Percentiles rank a stretch among this genome's conserved stretches.
Conservation (phyloP, 768 basidiomycete genomes). For the Lactarius pseudohatsudake region DNA sequence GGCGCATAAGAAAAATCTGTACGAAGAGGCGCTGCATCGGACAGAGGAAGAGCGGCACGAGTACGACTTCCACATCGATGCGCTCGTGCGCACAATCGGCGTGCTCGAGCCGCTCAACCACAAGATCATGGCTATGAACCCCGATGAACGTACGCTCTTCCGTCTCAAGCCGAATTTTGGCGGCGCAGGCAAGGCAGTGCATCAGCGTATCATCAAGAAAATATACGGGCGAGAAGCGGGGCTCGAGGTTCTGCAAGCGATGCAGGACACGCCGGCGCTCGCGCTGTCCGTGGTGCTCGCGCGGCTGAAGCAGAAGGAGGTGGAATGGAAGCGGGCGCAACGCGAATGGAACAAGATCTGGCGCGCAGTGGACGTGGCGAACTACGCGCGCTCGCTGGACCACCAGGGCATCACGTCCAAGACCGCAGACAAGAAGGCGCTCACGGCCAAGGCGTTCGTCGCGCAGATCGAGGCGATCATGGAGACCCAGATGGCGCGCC, state of each 20-base stretch:
- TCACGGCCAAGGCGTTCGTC: conserved; percentile 72
- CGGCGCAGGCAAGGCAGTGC: conserved; percentile 81
- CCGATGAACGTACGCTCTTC: conserved; percentile 77
- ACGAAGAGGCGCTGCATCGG: conserved; percentile 94
- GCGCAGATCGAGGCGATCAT: conserved; percentile 82
- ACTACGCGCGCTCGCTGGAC: conserved; percentile 91
- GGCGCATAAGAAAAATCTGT: conserved; percentile 90
- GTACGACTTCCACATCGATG: conserved; percentile 98
- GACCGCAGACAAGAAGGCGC: conserved; percentile 82
- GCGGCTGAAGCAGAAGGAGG: conserved; percentile 93
- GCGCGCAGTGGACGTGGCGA: conserved; percentile 93
- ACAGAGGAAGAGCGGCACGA: conserved; percentile 98
- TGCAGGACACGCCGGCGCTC: conserved; percentile 89
- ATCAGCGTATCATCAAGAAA: conserved; percentile 94
- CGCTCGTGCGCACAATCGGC: conserved; percentile 85
- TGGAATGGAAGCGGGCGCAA: conserved; percentile 97
- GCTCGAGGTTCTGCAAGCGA: conserved; percentile 74
- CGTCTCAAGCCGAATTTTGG: conserved; percentile 88
- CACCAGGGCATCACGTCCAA: conserved; percentile 93
- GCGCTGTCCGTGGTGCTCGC: conserved; percentile 89
- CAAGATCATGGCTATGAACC: conserved; percentile 76
- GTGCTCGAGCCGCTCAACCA: conserved; percentile 89
- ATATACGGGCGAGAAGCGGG: conserved; percentile 90
- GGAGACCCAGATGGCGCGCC: conserved; percentile 77
- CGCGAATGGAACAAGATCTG: conserved; percentile 99